These are phyloP conservation scores for Exobasidium cylindrosporum DNA, from an alignment of 1,284 basidiomycete genomes.

Conservation along the genomic window DNA sequence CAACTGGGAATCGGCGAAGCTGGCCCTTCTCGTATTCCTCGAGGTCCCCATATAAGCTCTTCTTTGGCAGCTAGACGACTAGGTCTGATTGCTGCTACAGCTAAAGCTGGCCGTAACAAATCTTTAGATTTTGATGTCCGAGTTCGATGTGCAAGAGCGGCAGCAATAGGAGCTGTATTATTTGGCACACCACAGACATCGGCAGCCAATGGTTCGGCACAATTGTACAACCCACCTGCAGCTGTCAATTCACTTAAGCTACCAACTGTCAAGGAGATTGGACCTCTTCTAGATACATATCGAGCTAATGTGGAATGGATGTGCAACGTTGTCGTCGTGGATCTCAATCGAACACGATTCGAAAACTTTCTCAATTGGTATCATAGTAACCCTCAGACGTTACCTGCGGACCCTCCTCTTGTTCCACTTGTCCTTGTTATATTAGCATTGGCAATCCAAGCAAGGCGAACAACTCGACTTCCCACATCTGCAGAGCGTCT, in stretches of 20 bases:
- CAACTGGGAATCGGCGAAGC: background rate
- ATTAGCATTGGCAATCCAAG: slow-evolving; percentile 43
- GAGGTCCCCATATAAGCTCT: background rate
- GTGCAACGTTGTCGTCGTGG: slow-evolving; percentile 35
- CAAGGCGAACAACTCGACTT: slow-evolving; percentile 23
- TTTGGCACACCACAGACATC: slow-evolving; percentile 13
- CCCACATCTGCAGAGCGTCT: background rate
- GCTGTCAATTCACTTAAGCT: slow-evolving; percentile 16
- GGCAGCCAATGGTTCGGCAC: slow-evolving; percentile 2
- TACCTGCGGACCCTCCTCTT: slow-evolving; percentile 43
- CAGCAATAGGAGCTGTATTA: slow-evolving; percentile 38
- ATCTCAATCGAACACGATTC: slow-evolving; percentile 41
- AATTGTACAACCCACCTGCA: background rate
- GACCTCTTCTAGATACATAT: slow-evolving; percentile 35
- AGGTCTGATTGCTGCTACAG: slow-evolving; percentile 18
- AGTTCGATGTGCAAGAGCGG: slow-evolving; percentile 41
- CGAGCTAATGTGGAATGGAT: slow-evolving; percentile 38
- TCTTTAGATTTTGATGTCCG: slow-evolving; percentile 35
- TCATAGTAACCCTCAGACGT: slow-evolving; percentile 39
- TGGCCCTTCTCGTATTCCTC: background rate
- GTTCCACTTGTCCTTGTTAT: slow-evolving; percentile 42
- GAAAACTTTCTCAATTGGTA: slow-evolving; percentile 43
- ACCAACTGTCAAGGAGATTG: slow-evolving; percentile 31
- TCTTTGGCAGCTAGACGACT: background rate
- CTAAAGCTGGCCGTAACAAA: slow-evolving; percentile 26